phyloP scores from a whole-genome alignment of 2,329 filamentous ascomycete species.

The Fusarium setosum region DNA sequence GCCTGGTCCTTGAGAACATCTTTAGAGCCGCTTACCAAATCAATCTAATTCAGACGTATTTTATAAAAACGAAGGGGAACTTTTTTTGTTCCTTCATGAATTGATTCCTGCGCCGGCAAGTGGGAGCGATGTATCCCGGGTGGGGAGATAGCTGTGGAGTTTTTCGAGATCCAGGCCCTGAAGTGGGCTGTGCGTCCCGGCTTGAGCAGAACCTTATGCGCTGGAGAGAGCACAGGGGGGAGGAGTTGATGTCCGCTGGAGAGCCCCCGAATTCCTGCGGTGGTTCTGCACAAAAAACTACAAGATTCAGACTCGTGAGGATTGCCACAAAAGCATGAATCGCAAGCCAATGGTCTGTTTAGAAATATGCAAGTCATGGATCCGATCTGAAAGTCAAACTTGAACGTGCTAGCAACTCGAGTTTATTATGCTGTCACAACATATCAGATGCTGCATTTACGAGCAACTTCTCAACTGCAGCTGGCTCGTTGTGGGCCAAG shows the following conservation, averaged over 20 bases:
- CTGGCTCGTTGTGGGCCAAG: too few species aligned
- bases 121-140: background rate
- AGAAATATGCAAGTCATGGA: too few species aligned
- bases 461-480: too few species aligned
- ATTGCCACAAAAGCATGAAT: too few species aligned
- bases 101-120: slow-evolving; percentile 1
- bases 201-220: slow-evolving; percentile 31
- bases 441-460: too few species aligned
- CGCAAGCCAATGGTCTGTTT: too few species aligned
- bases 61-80: too few species aligned
- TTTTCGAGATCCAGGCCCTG: slow-evolving; percentile 3
- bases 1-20: background rate
- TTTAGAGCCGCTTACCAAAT: background rate
- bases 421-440: too few species aligned
- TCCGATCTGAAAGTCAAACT: too few species aligned
- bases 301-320: too few species aligned
- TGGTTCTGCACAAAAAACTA: too few species aligned
- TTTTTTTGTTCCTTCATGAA: background rate
- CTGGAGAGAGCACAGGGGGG: slow-evolving; percentile 8
- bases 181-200: slow-evolving; percentile 19
- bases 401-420: too few species aligned
- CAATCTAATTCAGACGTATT: background rate
- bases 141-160: slow-evolving; percentile 25
- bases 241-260: background rate
- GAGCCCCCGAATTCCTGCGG: background rate